Base-by-base conservation (phyloP, 805 yeast species). In the Candida cerambycidarum region DNA sequence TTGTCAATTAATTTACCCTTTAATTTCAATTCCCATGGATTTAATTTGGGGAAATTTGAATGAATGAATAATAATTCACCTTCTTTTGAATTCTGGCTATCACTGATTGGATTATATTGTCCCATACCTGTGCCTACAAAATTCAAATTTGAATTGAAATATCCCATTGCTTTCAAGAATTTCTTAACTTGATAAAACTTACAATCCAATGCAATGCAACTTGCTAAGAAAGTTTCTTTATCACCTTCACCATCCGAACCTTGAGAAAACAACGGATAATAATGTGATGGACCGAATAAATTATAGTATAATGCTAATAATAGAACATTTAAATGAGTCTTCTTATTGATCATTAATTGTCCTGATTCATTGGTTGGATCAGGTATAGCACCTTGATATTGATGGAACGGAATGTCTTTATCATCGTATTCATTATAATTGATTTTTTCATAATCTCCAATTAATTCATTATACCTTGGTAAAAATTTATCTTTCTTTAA, bases 91-190 rank as follows among this genome's bases (percentile, higher is more conserved):
- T 43, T 51, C 13, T 53, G 48, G 50, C 60, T 79, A 59, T 86
- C 95, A 33, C 74, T 75, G n/a, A 71, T 59, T 2, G 90, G 88
- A 55, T 83, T 80, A 47, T 69, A 78, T 59, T 87, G 95, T 4
- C 84, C 82, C 89, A 86, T 86, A 2, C 85, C 87, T 8, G 82
- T 76, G 13, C 90, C 92, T n/a, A 71, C 61, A 55, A 75, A 83
- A 8, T 67, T 67, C 43, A 62, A 59, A 23, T 58, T 41, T 2
- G 45, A 36, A 41, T 58, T 46, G 43, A 68, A 58, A 45, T 75
- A 64, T 39, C 85, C 82, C 44, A 80, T 52, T 5, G 83, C 83
- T 32, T 69, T 62, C 51, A 80, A 67, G 46, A 65, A 65, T 48
- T 70, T 75, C 37, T 74, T 66, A 7, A 80, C 80, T 56, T 79